Conservation (phyloP, 495 filamentous ascomycete species). For the Daldinia concentrica region DNA sequence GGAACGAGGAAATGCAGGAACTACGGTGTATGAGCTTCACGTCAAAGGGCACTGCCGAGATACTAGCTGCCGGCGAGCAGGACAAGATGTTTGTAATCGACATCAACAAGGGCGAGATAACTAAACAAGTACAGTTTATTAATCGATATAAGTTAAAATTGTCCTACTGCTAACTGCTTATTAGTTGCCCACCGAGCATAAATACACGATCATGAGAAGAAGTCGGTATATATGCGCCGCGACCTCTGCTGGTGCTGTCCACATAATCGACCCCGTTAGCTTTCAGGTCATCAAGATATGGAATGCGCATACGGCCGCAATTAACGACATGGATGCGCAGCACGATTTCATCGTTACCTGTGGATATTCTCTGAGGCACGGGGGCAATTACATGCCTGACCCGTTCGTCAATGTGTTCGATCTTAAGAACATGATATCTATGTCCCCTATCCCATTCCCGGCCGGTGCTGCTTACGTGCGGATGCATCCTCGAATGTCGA, state of each 20-base stretch:
- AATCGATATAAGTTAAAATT: neutral
- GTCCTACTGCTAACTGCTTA: conserved; percentile 22
- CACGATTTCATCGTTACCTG: conserved; percentile 93
- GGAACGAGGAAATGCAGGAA: conserved; percentile 79
- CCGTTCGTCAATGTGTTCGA: conserved; percentile 94
- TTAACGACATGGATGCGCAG: conserved; percentile 95
- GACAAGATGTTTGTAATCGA: conserved; percentile 90
- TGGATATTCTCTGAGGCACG: conserved; percentile 80
- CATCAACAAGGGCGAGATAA: conserved; percentile 81
- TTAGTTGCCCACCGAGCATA: conserved; percentile 73
- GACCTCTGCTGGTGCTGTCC: conserved; percentile 81
- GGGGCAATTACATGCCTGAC: conserved; percentile 73
- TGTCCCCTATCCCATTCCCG: conserved; percentile 91
- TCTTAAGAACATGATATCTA: conserved; percentile 81
- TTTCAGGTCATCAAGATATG: conserved; percentile 83
- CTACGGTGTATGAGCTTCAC: conserved; percentile 94
- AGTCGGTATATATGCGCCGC: conserved; percentile 92
- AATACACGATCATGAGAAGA: conserved; percentile 90
- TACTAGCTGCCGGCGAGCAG: conserved; percentile 88
- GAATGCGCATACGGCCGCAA: conserved; percentile 82
- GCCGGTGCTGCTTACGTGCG: conserved; percentile 90
- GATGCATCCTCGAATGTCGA: conserved; percentile 93
- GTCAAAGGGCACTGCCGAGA: conserved; percentile 78
- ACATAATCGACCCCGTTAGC: conserved; percentile 81
- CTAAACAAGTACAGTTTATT: conserved; percentile 65